Percentiles rank a stretch among this genome's conserved stretches.
phyloP scores from a whole-genome alignment of 192 early-diverging fungal species.

The Paraglomus brasilianum region DNA sequence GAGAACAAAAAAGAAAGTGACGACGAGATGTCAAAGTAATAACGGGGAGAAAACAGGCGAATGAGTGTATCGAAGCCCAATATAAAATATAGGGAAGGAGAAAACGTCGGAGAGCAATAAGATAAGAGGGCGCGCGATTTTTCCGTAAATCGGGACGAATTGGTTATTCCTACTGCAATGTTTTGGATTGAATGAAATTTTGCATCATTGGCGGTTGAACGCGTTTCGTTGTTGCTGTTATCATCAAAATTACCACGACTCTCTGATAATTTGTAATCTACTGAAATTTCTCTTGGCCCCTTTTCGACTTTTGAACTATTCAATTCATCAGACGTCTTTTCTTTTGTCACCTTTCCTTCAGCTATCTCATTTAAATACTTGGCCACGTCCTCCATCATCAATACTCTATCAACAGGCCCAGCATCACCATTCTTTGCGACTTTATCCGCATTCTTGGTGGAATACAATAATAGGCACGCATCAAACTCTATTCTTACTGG shows the following conservation, averaged over 20 bases:
- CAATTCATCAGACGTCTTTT: slow-evolving; percentile 37
- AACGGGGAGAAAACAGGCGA: slow-evolving; percentile 72
- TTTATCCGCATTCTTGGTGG: slow-evolving; percentile 73
- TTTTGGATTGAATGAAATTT: slow-evolving; percentile 31
- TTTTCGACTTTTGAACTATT: slow-evolving; percentile 20
- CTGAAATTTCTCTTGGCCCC: background rate
- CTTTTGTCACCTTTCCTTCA: slow-evolving; percentile 33
- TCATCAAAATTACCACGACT: too few species aligned
- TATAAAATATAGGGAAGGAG: slow-evolving; percentile 56
- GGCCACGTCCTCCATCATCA: slow-evolving; percentile 71
- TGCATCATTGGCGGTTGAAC: background rate
- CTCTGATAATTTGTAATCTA: too few species aligned
- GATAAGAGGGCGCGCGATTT: slow-evolving; percentile 54
- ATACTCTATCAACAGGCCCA: slow-evolving; percentile 57
- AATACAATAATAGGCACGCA: slow-evolving; percentile 61
- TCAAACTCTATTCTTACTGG: slow-evolving; percentile 44
- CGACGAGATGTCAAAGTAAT: slow-evolving; percentile 55
- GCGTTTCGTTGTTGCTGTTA: too few species aligned
- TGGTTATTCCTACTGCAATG: slow-evolving; percentile 56
- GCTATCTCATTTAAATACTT: slow-evolving; percentile 33
- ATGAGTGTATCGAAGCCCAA: slow-evolving; percentile 81
- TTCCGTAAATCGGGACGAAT: slow-evolving; percentile 67
- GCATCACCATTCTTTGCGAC: slow-evolving; percentile 45
- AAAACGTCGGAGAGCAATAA: background rate
- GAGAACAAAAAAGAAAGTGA: slow-evolving; percentile 62